Percentiles rank a stretch among this genome's conserved stretches.
Evolutionary conservation across 2,329 filamentous ascomycete species (phyloP).

Genomic region (Grosmannia serpens): DNA sequence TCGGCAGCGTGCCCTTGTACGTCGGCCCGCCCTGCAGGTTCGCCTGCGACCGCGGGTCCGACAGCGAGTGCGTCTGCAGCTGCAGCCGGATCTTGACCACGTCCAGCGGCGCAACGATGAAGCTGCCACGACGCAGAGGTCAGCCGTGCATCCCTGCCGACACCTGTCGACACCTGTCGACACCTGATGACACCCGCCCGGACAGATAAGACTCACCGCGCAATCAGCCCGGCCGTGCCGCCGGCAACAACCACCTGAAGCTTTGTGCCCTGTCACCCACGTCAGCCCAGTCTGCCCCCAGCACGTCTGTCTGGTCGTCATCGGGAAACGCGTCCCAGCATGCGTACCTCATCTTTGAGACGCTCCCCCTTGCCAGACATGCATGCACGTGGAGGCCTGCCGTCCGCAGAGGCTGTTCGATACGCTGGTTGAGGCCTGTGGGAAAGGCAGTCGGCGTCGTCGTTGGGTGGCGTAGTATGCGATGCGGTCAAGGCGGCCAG

Average conservation of each 20-base stretch:
- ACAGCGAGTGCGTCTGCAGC: slow-evolving; percentile 76
- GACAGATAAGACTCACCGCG: slow-evolving; percentile 44
- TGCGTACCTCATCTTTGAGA: slow-evolving; percentile 46
- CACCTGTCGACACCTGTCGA: neutral
- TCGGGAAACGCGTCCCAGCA: too few relatives aligned
- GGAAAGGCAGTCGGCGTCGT: neutral
- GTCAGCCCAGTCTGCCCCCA: too few relatives aligned
- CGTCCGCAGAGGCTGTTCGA: neutral
- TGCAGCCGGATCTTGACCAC: slow-evolving; percentile 97
- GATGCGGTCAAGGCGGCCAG: neutral
- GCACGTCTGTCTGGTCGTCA: neutral
- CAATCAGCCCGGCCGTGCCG: slow-evolving; percentile 68
- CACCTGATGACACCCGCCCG: neutral
- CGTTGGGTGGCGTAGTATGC: neutral
- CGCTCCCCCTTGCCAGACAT: slow-evolving; percentile 31
- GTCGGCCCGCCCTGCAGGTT: slow-evolving; percentile 33
- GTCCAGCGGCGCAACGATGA: slow-evolving; percentile 89
- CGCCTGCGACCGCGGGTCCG: slow-evolving; percentile 54
- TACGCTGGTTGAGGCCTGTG: too few relatives aligned
- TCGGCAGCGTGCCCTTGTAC: slow-evolving; percentile 68
- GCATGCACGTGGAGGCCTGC: slow-evolving; percentile 20
- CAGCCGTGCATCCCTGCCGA: neutral
- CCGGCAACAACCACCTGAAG: slow-evolving; percentile 46
- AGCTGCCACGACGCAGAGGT: slow-evolving; percentile 37
- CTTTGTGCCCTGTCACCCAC: slow-evolving; percentile 34